phyloP scores from a whole-genome alignment of 73 alveolate genomes.

The Stentor roeselii region DNA sequence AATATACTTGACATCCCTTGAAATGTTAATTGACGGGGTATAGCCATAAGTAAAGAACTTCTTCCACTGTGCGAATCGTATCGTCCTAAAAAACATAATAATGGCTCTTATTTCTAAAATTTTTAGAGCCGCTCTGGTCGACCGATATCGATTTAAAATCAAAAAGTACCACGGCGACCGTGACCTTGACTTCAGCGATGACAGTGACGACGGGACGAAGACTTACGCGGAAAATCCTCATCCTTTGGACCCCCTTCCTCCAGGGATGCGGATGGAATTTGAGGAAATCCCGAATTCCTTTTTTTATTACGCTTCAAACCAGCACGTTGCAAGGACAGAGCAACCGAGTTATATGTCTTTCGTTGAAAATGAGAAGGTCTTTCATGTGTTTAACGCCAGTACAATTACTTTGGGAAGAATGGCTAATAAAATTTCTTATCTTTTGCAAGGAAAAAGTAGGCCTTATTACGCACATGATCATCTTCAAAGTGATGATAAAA shows the following conservation, averaged over 20 bases:
- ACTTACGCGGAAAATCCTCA: not conserved
- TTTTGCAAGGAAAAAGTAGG: slow-evolving; percentile 55
- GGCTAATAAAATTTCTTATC: slow-evolving; percentile 44
- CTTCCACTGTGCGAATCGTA: too few species aligned
- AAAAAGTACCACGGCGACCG: not conserved
- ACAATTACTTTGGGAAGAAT: slow-evolving; percentile 55
- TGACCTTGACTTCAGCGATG: not conserved
- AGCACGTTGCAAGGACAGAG: not conserved
- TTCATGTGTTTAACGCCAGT: slow-evolving; percentile 67
- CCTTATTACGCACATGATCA: slow-evolving; percentile 32
- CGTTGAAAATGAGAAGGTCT: slow-evolving; percentile 5
- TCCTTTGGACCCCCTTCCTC: not conserved
- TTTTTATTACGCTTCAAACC: not conserved
- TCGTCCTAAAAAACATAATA: too few species aligned
- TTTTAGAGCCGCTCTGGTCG: not conserved
- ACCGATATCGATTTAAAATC: not conserved
- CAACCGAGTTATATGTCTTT: not conserved
- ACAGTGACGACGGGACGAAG: slow-evolving; percentile 6
- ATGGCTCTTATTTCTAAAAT: slow-evolving; percentile 22
- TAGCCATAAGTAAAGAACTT: too few species aligned
- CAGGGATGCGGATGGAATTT: not conserved
- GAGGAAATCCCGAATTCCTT: not conserved
- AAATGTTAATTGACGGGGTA: too few species aligned
- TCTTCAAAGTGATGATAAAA: not conserved
- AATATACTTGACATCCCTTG: too few species aligned